These are phyloP conservation scores for Metschnikowia lachancei DNA, from an alignment of 805 yeast genomes.

Conservation along the genomic window DNA sequence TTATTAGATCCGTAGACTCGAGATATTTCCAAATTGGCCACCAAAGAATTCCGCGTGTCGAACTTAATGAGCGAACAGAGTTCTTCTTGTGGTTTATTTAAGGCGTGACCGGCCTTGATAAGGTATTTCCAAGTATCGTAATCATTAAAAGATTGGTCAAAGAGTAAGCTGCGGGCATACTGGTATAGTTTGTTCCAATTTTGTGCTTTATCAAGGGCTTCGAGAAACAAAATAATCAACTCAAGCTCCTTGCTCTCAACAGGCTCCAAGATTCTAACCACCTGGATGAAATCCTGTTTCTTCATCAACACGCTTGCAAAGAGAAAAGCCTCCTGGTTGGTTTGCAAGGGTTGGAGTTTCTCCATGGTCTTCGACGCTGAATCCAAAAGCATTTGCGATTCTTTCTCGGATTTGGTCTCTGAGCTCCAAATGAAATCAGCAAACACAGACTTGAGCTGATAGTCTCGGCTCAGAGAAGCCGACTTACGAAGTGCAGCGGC, in stretches of 20 bases:
- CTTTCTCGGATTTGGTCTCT: constrained; percentile 39
- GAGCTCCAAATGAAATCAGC: constrained; percentile 45
- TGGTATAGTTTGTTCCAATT: constrained; percentile 42
- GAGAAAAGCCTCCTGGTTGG: constrained; percentile 67
- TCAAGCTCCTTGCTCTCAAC: constrained; percentile 54
- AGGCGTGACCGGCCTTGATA: constrained; percentile 43
- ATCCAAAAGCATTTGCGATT: constrained; percentile 19
- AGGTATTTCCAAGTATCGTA: constrained; percentile 69
- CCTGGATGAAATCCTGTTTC: constrained; percentile 32
- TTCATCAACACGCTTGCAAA: constrained; percentile 49
- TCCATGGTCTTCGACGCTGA: constrained; percentile 45
- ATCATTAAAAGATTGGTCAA: constrained; percentile 59
- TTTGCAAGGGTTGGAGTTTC: constrained; percentile 47
- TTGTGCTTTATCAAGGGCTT: constrained; percentile 41
- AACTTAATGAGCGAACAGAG: constrained; percentile 13
- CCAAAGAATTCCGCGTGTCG: constrained; percentile 52
- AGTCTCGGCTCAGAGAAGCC: constrained; percentile 25
- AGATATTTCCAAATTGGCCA: constrained; percentile 53
- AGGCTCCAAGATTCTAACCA: constrained; percentile 23
- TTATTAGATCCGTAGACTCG: constrained; percentile 23
- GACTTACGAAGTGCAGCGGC: constrained; percentile 30
- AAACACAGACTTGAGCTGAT: constrained; percentile 56
- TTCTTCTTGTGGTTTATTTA: constrained; percentile 34
- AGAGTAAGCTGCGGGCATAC: constrained; percentile 34
- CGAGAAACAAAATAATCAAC: constrained; percentile 53